Evolutionary conservation across 129 eudicot genomes (phyloP), one percentile per base, ranked within the genome.

Genomic region (Escallonia herrerae): DNA sequence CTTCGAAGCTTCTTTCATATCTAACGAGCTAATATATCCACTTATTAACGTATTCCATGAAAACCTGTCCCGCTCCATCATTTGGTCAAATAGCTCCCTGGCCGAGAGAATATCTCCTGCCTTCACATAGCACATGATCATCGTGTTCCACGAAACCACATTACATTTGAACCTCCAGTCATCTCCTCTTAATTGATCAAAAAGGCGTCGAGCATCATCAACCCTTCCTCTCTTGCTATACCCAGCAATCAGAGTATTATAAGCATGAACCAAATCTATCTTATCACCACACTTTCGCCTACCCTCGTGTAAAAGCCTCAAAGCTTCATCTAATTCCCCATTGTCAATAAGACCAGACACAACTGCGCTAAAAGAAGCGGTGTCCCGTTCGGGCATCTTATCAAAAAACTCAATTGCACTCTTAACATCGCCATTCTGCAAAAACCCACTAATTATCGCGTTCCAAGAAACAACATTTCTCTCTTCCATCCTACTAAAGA

Each of bases 51-150:
- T 86, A 67, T 90, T 90, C 91, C 91, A 90, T 0, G 97, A 63
- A 51, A 78, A 76, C 2, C 68, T 55, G 41, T 90, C 97, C 2
- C 85, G 83, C 38, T 80, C 81, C 53, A 33, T 65, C 95, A 82
- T 86, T 69, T 77, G 80, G 54, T 90, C 84, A 50, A 90, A 90
- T 45, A 90, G 61, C 58, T 72, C 73, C 63, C 91, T 67, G 12
- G 97, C 91, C 15, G 91, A 84, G 37, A 15, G 41, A 63, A 77
- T 65, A 59, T 90, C 82, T n/a, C 65, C 82, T 37, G 79, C 91
- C 82, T 82, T 86, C 60, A 80, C 89, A 72, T 84, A 84, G 39
- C 87, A 75, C 95, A 86, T 86, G 43, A 90, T 90, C 97, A 90
- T 90, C 15, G 87, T 73, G 76, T 87, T 90, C 97, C 97, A 86